Conservation (phyloP, 495 filamentous ascomycete species). For the Barbatosphaeria neglecta region DNA sequence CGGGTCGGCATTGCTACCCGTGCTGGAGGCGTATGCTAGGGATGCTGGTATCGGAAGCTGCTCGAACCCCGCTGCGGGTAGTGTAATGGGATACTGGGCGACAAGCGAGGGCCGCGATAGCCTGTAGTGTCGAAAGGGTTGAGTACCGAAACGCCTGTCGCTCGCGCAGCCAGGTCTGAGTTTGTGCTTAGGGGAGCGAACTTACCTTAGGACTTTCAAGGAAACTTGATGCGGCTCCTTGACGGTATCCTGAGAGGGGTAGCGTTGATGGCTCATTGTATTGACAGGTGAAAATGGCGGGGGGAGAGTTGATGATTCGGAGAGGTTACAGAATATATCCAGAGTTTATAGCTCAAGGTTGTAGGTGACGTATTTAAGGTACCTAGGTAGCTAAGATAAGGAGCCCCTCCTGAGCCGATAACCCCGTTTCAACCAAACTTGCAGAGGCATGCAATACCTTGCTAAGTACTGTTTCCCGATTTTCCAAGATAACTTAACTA, state of each 20-base stretch:
- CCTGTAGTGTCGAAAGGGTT: constrained; percentile 10
- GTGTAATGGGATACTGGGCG: constrained; percentile 32
- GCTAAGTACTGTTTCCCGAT: no score
- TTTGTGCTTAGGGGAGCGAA: not conserved
- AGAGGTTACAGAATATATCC: not conserved
- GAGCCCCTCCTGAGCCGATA: no score
- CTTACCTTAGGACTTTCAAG: constrained; percentile 65
- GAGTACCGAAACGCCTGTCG: constrained; percentile 1
- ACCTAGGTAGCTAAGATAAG: no score
- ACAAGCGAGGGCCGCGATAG: constrained; percentile 44
- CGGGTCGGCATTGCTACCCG: constrained; percentile 27
- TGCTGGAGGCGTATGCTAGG: constrained; percentile 26
- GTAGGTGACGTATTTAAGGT: no score
- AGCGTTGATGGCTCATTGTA: constrained; percentile 40
- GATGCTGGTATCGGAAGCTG: constrained; percentile 27
- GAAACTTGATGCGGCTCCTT: constrained; percentile 80
- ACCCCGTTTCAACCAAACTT: no score
- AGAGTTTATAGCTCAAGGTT: no score
- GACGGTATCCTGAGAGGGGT: constrained; percentile 42
- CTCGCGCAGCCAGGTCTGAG: not conserved
- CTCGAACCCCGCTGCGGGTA: constrained; percentile 15
- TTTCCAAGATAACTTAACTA: no score
- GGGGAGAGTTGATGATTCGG: no score
- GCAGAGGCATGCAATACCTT: no score
- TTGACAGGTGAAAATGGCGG: no score